Base-by-base conservation (phyloP, 2,329 filamentous ascomycete genomes). In the Penicillium sp. region DNA sequence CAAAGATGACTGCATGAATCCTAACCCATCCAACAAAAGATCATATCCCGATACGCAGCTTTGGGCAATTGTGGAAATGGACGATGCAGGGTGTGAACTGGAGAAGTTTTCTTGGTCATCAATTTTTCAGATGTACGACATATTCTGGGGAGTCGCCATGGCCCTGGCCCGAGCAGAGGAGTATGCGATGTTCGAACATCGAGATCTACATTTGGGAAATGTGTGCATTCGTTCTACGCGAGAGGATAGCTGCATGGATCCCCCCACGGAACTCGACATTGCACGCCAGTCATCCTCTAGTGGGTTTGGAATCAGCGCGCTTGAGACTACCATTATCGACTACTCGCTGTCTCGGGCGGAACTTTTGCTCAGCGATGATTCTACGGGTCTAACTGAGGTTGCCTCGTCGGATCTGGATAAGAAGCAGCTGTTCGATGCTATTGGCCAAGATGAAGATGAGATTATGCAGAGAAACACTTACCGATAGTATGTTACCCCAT, bases 121-220 rank as follows among this genome's bases (percentile, higher is more conserved):
- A 0, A 68, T 73, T 4, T 77, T 76, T 53, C 76, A 80, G 57
- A 75, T 81, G 2, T 86, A 83, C 74, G 84, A 87, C 64, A 78
- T 87, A 1, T 88, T 88, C 70, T 88, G 84, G 85, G 81, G 83
- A 14, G 82, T 85, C n/a, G 80, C 81, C 7, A 74, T 85, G 61
- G 80, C 82, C 2, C 70, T 87, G 9, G 84, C 81, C 14, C 81
- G 84, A 55, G 85, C 82, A 9, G 85, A 88, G 66, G 78, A 81
- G 62, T 78, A 77, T 50, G 79, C 81, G 6, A 70, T 77, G 47
- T 88, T 87, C 62, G 85, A 88, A 75, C 85, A 88, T 67, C 80
- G 85, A 18, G 85, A 88, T 69, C 70, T 88, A 4, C 85, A 88
- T 68, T 74, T 85, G 34, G 84, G 84, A n/a, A 88, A 88, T 61